phyloP scores from a whole-genome alignment of 148 eudicot genomes.

The Dysphania ambrosioides region DNA sequence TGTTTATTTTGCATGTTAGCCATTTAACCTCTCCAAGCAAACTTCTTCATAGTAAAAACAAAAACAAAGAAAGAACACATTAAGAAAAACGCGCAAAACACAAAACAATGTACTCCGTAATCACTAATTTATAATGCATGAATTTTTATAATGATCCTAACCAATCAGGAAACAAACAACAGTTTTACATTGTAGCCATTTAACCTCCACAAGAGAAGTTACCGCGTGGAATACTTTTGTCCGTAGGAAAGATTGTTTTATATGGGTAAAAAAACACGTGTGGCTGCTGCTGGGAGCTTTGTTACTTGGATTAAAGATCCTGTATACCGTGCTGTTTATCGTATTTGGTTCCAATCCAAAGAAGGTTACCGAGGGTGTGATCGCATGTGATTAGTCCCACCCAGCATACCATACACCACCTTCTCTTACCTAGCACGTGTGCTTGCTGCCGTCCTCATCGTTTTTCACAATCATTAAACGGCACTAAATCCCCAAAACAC shows the following conservation, averaged over 20 bases:
- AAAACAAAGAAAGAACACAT: no score
- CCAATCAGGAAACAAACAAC: background rate
- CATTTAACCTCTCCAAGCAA: no score
- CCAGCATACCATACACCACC: conserved; percentile 22
- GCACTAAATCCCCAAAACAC: conserved; percentile 8
- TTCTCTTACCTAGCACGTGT: conserved; percentile 17
- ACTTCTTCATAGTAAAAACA: no score
- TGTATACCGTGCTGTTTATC: conserved; percentile 3
- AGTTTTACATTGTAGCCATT: background rate
- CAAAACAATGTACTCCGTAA: no score
- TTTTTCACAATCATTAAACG: conserved; percentile 15
- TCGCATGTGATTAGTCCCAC: conserved; percentile 15
- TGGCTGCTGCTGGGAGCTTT: background rate
- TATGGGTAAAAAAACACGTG: conserved; percentile 17
- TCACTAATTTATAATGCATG: background rate
- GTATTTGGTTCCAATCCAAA: conserved; percentile 22
- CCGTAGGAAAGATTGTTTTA: background rate
- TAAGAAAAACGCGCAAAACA: no score
- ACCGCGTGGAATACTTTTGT: background rate
- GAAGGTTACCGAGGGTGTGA: conserved; percentile 11
- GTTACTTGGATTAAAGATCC: conserved; percentile 13
- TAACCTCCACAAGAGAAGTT: background rate
- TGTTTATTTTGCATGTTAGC: no score
- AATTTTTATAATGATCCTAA: background rate
- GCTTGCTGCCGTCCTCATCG: background rate